These are phyloP conservation scores for Phylloboletellus chloephorus DNA, from an alignment of 1,284 basidiomycete species.

Conservation along the genomic window DNA sequence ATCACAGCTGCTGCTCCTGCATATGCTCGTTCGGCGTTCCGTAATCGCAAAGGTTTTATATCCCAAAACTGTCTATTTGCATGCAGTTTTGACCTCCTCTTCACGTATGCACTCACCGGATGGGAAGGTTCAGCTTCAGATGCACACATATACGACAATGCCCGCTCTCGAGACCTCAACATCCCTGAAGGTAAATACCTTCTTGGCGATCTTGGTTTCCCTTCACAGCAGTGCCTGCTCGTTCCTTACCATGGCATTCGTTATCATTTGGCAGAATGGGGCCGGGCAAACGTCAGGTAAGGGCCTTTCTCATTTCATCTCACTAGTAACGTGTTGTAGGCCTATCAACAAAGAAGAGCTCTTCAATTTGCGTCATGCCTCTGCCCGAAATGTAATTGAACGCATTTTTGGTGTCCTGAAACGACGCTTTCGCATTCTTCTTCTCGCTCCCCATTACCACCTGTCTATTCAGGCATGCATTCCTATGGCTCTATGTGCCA, in stretches of 20 bases:
- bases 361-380: conserved; percentile 39
- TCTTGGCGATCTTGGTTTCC: conserved; percentile 8
- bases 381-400: conserved; percentile 37
- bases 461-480: conserved; percentile 31
- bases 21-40: not conserved
- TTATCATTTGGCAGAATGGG: conserved; percentile 4
- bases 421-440: conserved; percentile 29
- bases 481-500: conserved; percentile 25
- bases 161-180: not conserved
- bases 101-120: conserved; percentile 5
- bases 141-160: conserved; percentile 6
- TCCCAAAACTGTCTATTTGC: conserved; percentile 26
- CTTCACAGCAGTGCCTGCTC: not conserved
- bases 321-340: not conserved
- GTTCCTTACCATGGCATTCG: conserved; percentile 2
- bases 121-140: conserved; percentile 15
- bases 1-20: not conserved
- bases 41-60: conserved; percentile 23
- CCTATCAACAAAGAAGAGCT: conserved; percentile 32
- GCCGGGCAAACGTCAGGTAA: not conserved
- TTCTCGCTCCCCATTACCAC: conserved; percentile 22
- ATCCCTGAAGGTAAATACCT: conserved; percentile 11
- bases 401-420: conserved; percentile 41
- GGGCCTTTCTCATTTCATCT: too few species aligned
- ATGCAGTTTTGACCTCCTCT: conserved; percentile 14